phyloP scores from a whole-genome alignment of 768 basidiomycete genomes.

The Suillus clintonianus region DNA sequence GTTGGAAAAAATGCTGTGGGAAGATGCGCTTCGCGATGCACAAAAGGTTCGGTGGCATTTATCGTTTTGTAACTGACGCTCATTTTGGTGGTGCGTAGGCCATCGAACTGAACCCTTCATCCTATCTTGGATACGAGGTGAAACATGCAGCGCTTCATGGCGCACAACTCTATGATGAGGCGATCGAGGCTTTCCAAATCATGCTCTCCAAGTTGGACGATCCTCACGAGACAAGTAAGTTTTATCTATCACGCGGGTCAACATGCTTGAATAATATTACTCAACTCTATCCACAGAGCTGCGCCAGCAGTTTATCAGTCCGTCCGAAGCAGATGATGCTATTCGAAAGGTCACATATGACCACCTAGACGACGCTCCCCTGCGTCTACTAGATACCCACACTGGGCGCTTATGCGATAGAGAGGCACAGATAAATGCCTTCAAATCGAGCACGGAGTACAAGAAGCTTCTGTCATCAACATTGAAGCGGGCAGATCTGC shows the following conservation, averaged over 20 bases:
- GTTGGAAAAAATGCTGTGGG: not conserved
- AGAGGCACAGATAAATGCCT: not conserved
- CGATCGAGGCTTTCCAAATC: not conserved
- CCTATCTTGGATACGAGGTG: not conserved
- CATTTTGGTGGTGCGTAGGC: not conserved
- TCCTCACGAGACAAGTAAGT: not conserved
- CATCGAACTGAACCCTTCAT: not conserved
- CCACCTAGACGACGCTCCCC: not conserved
- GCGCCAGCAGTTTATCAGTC: not conserved
- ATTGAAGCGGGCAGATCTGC: not conserved
- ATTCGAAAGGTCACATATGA: not conserved
- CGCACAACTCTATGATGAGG: not conserved
- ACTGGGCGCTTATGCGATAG: not conserved
- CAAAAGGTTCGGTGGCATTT: not conserved
- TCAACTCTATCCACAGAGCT: not conserved
- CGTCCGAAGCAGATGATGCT: not conserved
- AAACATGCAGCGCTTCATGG: not conserved
- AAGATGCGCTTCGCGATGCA: not conserved
- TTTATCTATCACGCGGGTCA: not conserved
- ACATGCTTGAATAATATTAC: not conserved
- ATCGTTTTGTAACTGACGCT: not conserved
- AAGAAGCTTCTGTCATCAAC: not conserved
- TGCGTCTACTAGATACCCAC: not conserved
- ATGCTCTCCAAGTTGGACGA: not conserved
- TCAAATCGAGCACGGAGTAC: not conserved